Base-by-base conservation (phyloP, 345 rosid species). In the Hevea brasiliensis region DNA sequence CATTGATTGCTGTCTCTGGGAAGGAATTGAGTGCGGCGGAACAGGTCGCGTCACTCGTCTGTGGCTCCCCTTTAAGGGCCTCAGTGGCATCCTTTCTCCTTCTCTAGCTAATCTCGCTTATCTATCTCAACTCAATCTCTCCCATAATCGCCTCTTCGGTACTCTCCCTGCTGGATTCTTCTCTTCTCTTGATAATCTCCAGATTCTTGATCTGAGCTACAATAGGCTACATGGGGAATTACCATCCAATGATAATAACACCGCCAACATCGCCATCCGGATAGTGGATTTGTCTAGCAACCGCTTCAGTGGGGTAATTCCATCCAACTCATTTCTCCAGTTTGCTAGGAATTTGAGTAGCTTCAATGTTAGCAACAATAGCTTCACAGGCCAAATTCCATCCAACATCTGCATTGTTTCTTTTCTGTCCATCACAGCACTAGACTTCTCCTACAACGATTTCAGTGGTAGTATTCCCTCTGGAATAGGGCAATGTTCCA, bases 1-100 rank as follows among this genome's bases (percentile, higher is more conserved):
- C 66, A 90, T 85, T 60, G 91, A 97, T 76, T 94, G 98, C 74
- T 79, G 82, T 47, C n/a, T n/a, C 26, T 94, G 97, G 97, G 97
- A 90, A 75, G 98, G 97, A 29, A 76, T 94, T 42, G 11, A 3
- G 1, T 92, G 97, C 67, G 88, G 79, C 62, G 68, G 40, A 11
- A 50, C 74, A 45, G 89, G 76, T 15, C 76, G 94, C 12, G 91
- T 94, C 56, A 72, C 77, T 68, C 76, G 68, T n/a, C 83, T 94
- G 29, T 75, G 26, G 80, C 82, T 94, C n/a, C 83, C 93, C 24
- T 83, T 72, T 61, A 80, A 78, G 83, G 87, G 85, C 69, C 86
- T 94, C 59, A 74, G 60, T 14, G 93, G 93, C 37, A 76, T 62
- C 60, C 67, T 94, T 35, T 79, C 97, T 0, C 67, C 88, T 4